Evolutionary conservation across 352 stramenopile species (phyloP), one percentile per base, ranked within the genome.

Genomic region (Phytopythium vexans): DNA sequence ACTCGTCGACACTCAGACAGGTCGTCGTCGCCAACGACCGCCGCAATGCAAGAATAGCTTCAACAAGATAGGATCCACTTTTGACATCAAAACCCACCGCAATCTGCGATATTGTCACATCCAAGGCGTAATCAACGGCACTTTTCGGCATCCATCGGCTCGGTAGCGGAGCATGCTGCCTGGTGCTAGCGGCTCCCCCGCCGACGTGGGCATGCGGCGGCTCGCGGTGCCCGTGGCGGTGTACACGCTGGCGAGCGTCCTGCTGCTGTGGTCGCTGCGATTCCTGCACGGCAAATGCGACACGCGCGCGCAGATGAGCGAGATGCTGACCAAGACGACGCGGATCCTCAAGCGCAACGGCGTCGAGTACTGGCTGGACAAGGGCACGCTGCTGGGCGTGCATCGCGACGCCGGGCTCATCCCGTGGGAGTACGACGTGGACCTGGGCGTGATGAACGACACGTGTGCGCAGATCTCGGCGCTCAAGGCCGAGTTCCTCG

Each of bases 351-450:
- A 88, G 53, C 64, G 57, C 49, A 72, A 90, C 64, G 62, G 77
- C 36, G 46, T 92, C 61, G 74, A 92, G 68, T 92, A 89, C 50
- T 92, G 82, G 82, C 74, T 92, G 16, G 82, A 92, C 70, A 89
- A 89, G 58, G 79, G 82, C 50, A 89, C 82, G 47, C 64, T 92
- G 3, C 58, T 90, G 12, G 79, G 82, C 35, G 68, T 89, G 34
- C 70, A 89, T 34, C 79, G 82, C 15, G 77, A 92, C 51, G 59
- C 77, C 3, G 79, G 75, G 4, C 63, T 92, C 35, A 92, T 92
- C 54, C 80, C 79, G 11, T 90, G 77, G 77, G 82, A 92, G 45
- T 90, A 90, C 42, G 79, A 92, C 41, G 77, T 89, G 15, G 82
- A 92, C 59, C 45, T 92, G n/a, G 82, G 82, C 45, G 75, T 92